These are phyloP conservation scores for Neonectria ditissima DNA, from an alignment of 2,329 filamentous ascomycete genomes.

Conservation along the genomic window DNA sequence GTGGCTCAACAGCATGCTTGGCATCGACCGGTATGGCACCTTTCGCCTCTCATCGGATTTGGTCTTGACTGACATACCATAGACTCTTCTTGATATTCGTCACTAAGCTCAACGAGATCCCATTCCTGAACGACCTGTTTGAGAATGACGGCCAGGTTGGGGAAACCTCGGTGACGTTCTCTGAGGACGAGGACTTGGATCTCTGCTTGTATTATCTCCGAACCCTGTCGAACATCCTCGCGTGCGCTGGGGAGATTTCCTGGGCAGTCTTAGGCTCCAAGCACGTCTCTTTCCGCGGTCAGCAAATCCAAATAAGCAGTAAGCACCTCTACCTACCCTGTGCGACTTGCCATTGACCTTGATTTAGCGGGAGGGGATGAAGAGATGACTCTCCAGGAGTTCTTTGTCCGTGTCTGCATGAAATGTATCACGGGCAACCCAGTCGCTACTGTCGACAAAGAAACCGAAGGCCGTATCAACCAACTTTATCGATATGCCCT, in stretches of 20 bases:
- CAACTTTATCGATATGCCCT: slow-evolving; percentile 79
- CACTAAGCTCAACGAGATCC: slow-evolving; percentile 66
- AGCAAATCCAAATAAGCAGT: slow-evolving; percentile 60
- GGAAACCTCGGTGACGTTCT: slow-evolving; percentile 47
- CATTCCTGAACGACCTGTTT: slow-evolving; percentile 57
- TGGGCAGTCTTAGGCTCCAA: slow-evolving; percentile 79
- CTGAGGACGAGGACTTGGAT: slow-evolving; percentile 75
- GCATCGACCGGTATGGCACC: slow-evolving; percentile 69
- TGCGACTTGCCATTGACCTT: slow-evolving; percentile 35
- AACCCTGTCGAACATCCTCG: slow-evolving; percentile 78
- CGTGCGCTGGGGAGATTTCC: slow-evolving; percentile 72
- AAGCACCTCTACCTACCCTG: slow-evolving; percentile 44
- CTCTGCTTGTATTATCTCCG: slow-evolving; percentile 83
- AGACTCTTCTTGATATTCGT: slow-evolving; percentile 73
- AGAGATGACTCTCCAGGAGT: slow-evolving; percentile 73
- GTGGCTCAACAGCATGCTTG: slow-evolving; percentile 79
- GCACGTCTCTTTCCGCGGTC: slow-evolving; percentile 47
- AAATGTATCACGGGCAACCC: slow-evolving; percentile 62
- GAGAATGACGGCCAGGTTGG: slow-evolving; percentile 34
- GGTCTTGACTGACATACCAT: slow-evolving; percentile 25
- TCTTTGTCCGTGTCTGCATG: slow-evolving; percentile 75
- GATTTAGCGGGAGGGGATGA: slow-evolving; percentile 60
- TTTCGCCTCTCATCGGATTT: not conserved
- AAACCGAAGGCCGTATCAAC: slow-evolving; percentile 61
- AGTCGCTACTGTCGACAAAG: slow-evolving; percentile 34